Conservation (phyloP, 345 rosid species). For the Populus tremula region DNA sequence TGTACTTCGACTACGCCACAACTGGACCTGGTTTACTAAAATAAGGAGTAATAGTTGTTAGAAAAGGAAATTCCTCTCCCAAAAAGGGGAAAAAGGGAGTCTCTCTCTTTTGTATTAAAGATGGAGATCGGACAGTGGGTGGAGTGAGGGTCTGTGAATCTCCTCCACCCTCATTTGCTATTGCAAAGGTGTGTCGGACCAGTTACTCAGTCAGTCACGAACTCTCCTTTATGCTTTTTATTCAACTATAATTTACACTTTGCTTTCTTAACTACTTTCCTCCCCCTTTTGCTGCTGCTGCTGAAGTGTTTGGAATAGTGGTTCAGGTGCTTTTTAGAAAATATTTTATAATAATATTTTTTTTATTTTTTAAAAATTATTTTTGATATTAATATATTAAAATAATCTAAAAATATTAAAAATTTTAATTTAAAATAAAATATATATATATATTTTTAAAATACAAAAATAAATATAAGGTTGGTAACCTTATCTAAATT, state of each 20-base stretch:
- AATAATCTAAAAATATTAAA: no score
- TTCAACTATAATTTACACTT: neutral
- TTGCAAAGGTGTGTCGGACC: neutral
- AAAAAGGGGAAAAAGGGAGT: neutral
- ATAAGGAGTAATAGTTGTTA: neutral
- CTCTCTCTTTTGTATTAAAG: neutral
- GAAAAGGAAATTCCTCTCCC: neutral
- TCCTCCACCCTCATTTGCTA: neutral
- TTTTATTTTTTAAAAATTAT: no score
- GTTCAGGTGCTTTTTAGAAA: no score
- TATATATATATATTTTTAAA: no score
- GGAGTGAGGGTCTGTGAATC: neutral
- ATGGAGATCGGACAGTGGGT: neutral
- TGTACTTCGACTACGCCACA: neutral
- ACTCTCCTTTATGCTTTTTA: neutral
- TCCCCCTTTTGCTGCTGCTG: neutral
- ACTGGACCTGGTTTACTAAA: neutral
- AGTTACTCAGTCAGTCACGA: neutral
- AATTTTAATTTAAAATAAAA: no score
- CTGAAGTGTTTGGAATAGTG: rapidly evolving
- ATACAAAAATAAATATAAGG: neutral
- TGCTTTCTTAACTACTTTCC: neutral
- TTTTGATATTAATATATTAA: no score
- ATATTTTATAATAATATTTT: no score
- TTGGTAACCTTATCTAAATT: neutral